Evolutionary conservation across 352 stramenopile genomes (phyloP), one percentile per base, ranked within the genome.

Genomic region (Globisporangium perplexum): DNA sequence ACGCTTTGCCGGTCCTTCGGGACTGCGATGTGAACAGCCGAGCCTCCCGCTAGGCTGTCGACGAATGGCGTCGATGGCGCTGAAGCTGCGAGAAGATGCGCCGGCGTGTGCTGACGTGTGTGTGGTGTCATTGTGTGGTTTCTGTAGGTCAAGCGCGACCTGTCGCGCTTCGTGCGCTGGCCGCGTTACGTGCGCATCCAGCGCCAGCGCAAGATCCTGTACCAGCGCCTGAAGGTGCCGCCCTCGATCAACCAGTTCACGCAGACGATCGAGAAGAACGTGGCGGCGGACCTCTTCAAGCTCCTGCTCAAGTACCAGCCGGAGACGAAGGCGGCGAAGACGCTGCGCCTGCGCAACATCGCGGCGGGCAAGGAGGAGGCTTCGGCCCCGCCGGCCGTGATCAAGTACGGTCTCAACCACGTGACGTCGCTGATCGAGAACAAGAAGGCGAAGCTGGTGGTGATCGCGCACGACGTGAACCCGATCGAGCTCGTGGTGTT

Each of bases 391-490:
- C 77, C 93, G 38, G 79, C 93, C 55, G 85, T 98, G 22, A 70
- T 98, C 68, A 99, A 99, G 86, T 99, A 97, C 70, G 97, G 97
- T 71, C 80, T 99, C 12, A 99, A 99, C 85, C 96, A 99, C 79
- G 94, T 99, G 54, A 99, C 97, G 35, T 97, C 89, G 58, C 75
- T 99, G 44, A 91, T 99, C 55, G 97, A 99, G 82, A 95, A 98
- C 69, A 99, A 99, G 91, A 99, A 99, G 90, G 97, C 97, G 39
- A 96, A 98, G 74, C 72, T 99, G 43, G 97, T 99, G n/a, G 71
- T 98, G 28, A 99, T 99, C 71, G 97, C 97, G 33, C 95, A 98
- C 72, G 97, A 99, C 69, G 97, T 99, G 47, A 95, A 99, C 75
- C 97, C 97, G 30, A 97, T 99, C 64, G 97, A 96, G 72, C 79